Base-by-base conservation (phyloP, 2,329 filamentous ascomycete species). In the Plenodomus biglobosus region DNA sequence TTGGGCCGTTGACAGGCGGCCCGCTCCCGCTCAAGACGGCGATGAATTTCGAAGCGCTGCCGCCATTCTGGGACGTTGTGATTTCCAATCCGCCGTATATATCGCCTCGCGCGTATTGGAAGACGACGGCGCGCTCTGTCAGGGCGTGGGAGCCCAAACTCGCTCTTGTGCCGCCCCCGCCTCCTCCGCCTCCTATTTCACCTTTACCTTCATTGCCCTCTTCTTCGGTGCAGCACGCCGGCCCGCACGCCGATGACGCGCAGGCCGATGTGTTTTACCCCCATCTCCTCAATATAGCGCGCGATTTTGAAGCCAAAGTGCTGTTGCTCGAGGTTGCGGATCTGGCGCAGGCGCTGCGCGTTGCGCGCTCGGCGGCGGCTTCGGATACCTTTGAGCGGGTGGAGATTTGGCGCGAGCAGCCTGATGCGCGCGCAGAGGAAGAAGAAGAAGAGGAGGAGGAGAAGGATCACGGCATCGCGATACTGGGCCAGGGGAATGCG, bases 71-170 rank as follows among this genome's bases (percentile, higher is more conserved):
- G 69, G 65, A 95, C 53, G 73, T 97, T 3, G 72, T 99, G 1
- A 81, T 94, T 30, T 88, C 88, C 1, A 99, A 99, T 64, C 94
- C 94, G 15, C 94, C 94, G 0, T 97, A 97, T 68, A 86, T 97
- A 42, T 95, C 91, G 1, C 74, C 77, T 0, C 55, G 0, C 3
- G 82, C 81, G 7, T 91, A 88, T 62, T 72, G 78, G 34, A 78
- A 72, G 34, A 81, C 82, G 16, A 91, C 87, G 1, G 77, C 80
- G 1, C 81, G 85, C 20, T 92, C 88, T 11, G 92, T 96, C 22
- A 82, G 90, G 15, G 84, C 84, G 38, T 90, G 84, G 66, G 94
- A 99, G 72, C 94, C 94, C 3, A 82, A 76, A 55, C 73, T 88
- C 11, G 94, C 94, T 0, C 78, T 97, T 13, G 88, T 97, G 7